phyloP scores from a whole-genome alignment of 805 yeast genomes.

The Hanseniaspora mollemarum region DNA sequence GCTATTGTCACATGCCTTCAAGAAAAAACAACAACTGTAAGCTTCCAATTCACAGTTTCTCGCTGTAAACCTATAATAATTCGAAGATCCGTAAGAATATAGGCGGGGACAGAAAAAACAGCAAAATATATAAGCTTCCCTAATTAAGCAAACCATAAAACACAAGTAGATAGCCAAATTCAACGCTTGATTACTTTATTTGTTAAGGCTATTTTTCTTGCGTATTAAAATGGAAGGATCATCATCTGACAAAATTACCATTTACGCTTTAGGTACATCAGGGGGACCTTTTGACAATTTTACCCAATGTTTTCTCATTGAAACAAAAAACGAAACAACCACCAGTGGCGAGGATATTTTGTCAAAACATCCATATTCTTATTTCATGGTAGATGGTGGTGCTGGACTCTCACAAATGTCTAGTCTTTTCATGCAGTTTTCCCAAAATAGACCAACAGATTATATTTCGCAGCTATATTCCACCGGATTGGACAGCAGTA shows the following conservation, averaged over 20 bases:
- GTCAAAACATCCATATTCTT: conserved; percentile 19
- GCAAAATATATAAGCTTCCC: no score
- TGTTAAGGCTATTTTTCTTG: no score
- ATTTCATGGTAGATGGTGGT: conserved; percentile 71
- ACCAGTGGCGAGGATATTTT: conserved; percentile 18
- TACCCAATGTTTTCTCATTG: conserved; percentile 58
- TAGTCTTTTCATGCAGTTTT: conserved; percentile 28
- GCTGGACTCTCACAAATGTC: conserved; percentile 50
- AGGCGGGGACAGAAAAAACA: no score
- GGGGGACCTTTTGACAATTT: conserved; percentile 76
- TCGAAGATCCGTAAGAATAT: no score
- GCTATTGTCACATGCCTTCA: no score
- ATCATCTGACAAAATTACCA: neutral
- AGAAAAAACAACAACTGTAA: no score
- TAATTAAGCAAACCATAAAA: no score
- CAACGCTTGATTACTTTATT: no score
- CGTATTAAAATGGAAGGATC: no score
- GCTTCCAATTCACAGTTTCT: no score
- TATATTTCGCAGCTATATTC: neutral
- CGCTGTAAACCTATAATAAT: no score
- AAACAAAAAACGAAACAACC: conserved; percentile 32
- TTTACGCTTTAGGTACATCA: conserved; percentile 51
- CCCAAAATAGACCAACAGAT: neutral
- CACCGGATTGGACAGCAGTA: conserved; percentile 17
- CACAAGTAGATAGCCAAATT: no score